phyloP scores from a whole-genome alignment of 768 basidiomycete genomes.

The Hysterangium stoloniferum region DNA sequence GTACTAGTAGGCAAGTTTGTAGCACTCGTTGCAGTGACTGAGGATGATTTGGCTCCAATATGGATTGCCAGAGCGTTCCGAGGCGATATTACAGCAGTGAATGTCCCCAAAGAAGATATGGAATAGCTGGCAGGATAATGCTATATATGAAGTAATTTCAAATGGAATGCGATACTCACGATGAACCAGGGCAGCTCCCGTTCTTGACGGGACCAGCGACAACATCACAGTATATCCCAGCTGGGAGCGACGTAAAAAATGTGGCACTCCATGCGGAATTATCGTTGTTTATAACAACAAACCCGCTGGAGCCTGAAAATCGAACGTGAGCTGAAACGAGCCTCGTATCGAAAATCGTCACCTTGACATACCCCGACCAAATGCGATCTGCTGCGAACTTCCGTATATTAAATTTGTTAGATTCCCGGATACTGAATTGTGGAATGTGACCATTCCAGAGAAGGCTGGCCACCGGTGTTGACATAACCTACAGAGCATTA shows the following conservation, averaged over 20 bases:
- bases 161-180: slow-evolving; percentile 25
- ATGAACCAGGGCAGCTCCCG: slow-evolving; percentile 41
- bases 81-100: slow-evolving; percentile 42
- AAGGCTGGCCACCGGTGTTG: slow-evolving; percentile 56
- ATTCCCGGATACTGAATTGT: slow-evolving; percentile 9
- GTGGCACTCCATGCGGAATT: slow-evolving; percentile 47
- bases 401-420: slow-evolving; percentile 54
- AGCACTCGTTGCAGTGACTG: slow-evolving; percentile 5
- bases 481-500: slow-evolving; percentile 33
- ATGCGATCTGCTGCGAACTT: slow-evolving; percentile 53
- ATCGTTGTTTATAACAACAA: slow-evolving; percentile 61
- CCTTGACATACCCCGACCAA: slow-evolving; percentile 43
- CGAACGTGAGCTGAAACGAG: no score
- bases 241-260: slow-evolving; percentile 51
- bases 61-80: slow-evolving; percentile 52
- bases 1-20: not conserved
- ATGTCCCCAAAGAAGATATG: slow-evolving; percentile 38
- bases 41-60: slow-evolving; percentile 27
- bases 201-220: slow-evolving; percentile 37
- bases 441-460: slow-evolving; percentile 38
- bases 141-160: not conserved
- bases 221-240: slow-evolving; percentile 59
- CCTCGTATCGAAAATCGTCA: not conserved
- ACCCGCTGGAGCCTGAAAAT: slow-evolving; percentile 42
- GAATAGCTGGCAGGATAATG: slow-evolving; percentile 30